These are phyloP conservation scores for Arxiozyma heterogenica DNA, from an alignment of 1,139 yeast species.

Conservation along the genomic window DNA sequence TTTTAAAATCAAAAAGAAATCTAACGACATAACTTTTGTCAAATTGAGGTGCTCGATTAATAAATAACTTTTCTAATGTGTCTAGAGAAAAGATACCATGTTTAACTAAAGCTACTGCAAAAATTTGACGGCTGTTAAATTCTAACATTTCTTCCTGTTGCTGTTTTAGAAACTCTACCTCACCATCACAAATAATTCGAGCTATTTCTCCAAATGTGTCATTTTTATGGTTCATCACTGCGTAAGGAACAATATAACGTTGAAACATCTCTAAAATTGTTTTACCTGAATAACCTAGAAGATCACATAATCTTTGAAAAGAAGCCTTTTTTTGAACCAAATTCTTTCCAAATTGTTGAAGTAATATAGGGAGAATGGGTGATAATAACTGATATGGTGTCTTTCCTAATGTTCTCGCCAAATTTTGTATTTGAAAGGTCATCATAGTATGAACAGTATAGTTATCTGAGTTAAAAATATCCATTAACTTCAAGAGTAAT, in stretches of 20 bases:
- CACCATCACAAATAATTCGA: conserved; percentile 27
- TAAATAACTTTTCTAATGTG: conserved; percentile 24
- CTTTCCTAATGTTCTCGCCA: conserved; percentile 37
- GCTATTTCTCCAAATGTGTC: conserved; percentile 58
- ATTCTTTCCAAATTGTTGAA: conserved; percentile 53
- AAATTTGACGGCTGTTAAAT: conserved; percentile 28
- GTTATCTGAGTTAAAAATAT: conserved; percentile 25
- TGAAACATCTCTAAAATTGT: conserved; percentile 63
- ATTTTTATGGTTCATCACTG: conserved; percentile 54
- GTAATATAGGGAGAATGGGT: conserved; percentile 71
- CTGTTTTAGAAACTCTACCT: conserved; percentile 13
- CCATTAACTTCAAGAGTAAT: conserved; percentile 25
- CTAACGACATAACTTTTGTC: conserved; percentile 21
- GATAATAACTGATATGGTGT: conserved; percentile 65
- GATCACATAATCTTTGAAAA: conserved; percentile 50
- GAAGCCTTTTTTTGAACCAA: conserved; percentile 43
- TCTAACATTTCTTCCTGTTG: conserved; percentile 19
- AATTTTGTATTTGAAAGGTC: conserved; percentile 26
- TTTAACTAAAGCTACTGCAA: conserved; percentile 29
- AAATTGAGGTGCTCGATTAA: conserved; percentile 25
- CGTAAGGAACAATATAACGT: conserved; percentile 66
- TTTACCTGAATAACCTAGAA: conserved; percentile 52
- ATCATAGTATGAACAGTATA: conserved; percentile 26
- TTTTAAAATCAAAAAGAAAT: conserved; percentile 28
- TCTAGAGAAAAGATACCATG: conserved; percentile 27